Evolutionary conservation across 371 early-diverging fungal genomes (phyloP).

Genomic region (Haplosporangium sp.): DNA sequence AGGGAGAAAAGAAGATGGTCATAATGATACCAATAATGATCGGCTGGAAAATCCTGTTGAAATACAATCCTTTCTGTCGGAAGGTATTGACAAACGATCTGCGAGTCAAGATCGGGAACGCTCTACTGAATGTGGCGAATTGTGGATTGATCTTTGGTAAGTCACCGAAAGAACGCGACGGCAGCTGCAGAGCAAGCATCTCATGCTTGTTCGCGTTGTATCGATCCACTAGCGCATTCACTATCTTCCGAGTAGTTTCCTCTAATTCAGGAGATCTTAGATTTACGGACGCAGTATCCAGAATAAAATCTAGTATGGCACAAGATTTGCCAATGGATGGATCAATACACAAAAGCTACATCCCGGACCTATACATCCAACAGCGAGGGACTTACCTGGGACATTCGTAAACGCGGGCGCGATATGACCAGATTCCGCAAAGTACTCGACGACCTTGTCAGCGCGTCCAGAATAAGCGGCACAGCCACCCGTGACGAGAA

Average conservation of each 20-base stretch:
- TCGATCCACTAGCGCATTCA: conserved; percentile 29
- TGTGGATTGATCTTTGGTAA: conserved; percentile 37
- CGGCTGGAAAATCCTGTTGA: conserved; percentile 37
- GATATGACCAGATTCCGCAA: conserved; percentile 47
- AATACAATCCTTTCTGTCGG: conserved; percentile 47
- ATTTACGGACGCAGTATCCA: conserved; percentile 50
- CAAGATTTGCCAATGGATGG: neutral
- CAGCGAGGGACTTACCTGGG: conserved; percentile 22
- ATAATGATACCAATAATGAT: conserved; percentile 31
- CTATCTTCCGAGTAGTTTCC: conserved; percentile 25
- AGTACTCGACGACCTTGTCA: conserved; percentile 50
- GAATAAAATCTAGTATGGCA: conserved; percentile 33
- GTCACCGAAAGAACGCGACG: conserved; percentile 14
- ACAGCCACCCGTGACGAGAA: conserved; percentile 44
- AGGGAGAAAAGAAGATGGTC: conserved; percentile 41
- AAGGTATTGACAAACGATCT: conserved; percentile 47
- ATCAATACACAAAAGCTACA: neutral
- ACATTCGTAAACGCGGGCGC: conserved; percentile 43
- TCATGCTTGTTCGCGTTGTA: conserved; percentile 30
- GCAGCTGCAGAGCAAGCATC: conserved; percentile 36
- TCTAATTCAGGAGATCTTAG: conserved; percentile 32
- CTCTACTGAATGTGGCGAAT: conserved; percentile 28
- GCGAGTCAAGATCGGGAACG: conserved; percentile 40
- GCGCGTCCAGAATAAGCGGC: conserved; percentile 52
- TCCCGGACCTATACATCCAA: neutral